Evolutionary conservation across 2,329 filamentous ascomycete species (phyloP), one percentile per base, ranked within the genome.

Genomic region (Reticulascus tulasneorum): DNA sequence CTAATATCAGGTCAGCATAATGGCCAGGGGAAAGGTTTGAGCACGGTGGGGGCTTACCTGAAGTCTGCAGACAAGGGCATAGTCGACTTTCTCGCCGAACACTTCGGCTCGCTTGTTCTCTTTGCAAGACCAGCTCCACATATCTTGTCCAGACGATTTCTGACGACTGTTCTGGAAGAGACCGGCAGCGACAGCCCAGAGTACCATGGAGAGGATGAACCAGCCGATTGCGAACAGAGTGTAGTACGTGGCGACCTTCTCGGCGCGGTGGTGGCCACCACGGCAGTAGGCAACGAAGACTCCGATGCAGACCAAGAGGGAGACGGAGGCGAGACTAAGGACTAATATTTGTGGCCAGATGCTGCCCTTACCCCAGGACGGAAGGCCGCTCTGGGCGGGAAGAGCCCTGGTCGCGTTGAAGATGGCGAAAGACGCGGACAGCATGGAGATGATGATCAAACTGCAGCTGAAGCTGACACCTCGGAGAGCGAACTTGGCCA

Each of bases 41-140:
- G 17, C 11, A 20, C 42, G n/a, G n/a, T n/a, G n/a, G n/a, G n/a
- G n/a, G n/a, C n/a, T n/a, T n/a, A n/a, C n/a, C n/a, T 96, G 67
- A 53, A 98, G 79, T 52, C 91, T 84, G 70, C 93, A 98, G 48
- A 97, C 76, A 33, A 98, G 82, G 18, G 79, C 79, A 64, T 97
- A 98, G 64, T 93, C 75, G 50, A 98, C 77, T 52, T 93, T 82
- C 38, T 90, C 71, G 44, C 79, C 58, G 60, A 91, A 97, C 35
- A 95, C 67, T 33, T 88, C 65, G 37, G 82, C 69, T 43, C 91
- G 82, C 47, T 82, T 79, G 61, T 96, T 97, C 53, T 94, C 77
- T 38, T 90, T 84, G 62, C 93, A 98, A n/a, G 88, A 80, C 93
- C 93, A 98, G 41, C 91, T 90, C 93, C 93, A 98, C 63, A 98